Evolutionary conservation across 1,284 basidiomycete species (phyloP).

Genomic region (Apiotrichum domesticum): DNA sequence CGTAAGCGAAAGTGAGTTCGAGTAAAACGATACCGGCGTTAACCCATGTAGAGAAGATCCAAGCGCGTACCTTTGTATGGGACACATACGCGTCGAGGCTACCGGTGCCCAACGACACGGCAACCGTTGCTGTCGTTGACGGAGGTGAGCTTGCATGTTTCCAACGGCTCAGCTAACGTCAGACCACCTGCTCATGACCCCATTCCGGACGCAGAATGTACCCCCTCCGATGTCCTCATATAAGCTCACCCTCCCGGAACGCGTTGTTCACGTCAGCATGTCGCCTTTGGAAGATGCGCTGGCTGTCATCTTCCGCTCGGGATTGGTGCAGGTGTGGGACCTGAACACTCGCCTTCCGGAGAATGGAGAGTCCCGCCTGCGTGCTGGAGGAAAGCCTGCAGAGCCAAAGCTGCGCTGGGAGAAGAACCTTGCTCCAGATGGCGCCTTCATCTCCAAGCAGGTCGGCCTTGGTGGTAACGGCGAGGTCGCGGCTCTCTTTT

Average conservation of each 20-base stretch:
- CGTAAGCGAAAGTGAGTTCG: slow-evolving; percentile 58
- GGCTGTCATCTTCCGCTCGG: slow-evolving; percentile 56
- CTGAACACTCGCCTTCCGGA: slow-evolving; percentile 55
- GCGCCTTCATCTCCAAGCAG: slow-evolving; percentile 27
- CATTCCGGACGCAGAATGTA: slow-evolving; percentile 87
- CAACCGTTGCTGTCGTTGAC: slow-evolving; percentile 84
- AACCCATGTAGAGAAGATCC: slow-evolving; percentile 51
- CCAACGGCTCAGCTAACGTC: not conserved
- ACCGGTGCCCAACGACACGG: slow-evolving; percentile 68
- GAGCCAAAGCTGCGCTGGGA: slow-evolving; percentile 56
- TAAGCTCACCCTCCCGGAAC: slow-evolving; percentile 53
- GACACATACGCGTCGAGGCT: slow-evolving; percentile 64
- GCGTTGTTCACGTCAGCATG: slow-evolving; percentile 65
- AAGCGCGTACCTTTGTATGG: slow-evolving; percentile 62
- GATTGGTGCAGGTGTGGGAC: slow-evolving; percentile 59
- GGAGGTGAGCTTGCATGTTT: slow-evolving; percentile 57
- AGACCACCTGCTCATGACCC: slow-evolving; percentile 77
- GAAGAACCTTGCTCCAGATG: slow-evolving; percentile 23
- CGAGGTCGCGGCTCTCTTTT: slow-evolving; percentile 27
- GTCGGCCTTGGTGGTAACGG: slow-evolving; percentile 27
- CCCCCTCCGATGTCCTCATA: slow-evolving; percentile 91
- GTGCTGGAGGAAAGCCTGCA: slow-evolving; percentile 57
- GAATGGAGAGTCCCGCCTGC: slow-evolving; percentile 46
- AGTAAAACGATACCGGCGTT: not conserved
- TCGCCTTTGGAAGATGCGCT: slow-evolving; percentile 58